These are phyloP conservation scores for Pseudocercospora fuligena DNA, from an alignment of 2,329 filamentous ascomycete species.

Conservation along the genomic window DNA sequence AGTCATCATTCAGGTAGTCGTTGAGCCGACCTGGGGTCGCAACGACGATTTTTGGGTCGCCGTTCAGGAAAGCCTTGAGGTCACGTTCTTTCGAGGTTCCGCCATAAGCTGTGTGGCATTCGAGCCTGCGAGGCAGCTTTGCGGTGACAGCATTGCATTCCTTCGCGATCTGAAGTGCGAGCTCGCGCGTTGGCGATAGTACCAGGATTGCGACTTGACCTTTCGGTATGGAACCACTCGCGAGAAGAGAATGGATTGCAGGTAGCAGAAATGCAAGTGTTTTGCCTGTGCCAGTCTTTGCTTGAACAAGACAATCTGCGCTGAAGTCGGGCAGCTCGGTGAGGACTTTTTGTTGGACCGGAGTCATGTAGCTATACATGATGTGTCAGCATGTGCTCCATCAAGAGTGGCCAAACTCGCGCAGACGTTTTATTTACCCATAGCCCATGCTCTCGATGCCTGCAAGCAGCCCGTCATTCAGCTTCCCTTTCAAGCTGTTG, in stretches of 20 bases:
- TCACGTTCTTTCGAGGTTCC: slow-evolving; percentile 81
- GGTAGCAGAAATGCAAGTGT: slow-evolving; percentile 91
- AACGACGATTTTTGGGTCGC: slow-evolving; percentile 85
- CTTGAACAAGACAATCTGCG: slow-evolving; percentile 63
- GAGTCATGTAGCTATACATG: slow-evolving; percentile 51
- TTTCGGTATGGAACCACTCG: slow-evolving; percentile 64
- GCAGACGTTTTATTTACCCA: slow-evolving; percentile 28
- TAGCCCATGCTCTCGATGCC: slow-evolving; percentile 30
- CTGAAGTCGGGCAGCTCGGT: slow-evolving; percentile 55
- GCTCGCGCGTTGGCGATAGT: slow-evolving; percentile 75
- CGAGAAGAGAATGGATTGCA: slow-evolving; percentile 81
- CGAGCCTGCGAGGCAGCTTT: slow-evolving; percentile 81
- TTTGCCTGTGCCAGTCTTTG: slow-evolving; percentile 91
- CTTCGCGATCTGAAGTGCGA: slow-evolving; percentile 65
- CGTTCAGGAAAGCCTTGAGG: slow-evolving; percentile 66
- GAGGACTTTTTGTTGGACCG: slow-evolving; percentile 60
- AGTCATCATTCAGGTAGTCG: slow-evolving; percentile 76
- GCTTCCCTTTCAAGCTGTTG: slow-evolving; percentile 32
- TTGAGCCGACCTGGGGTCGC: slow-evolving; percentile 85
- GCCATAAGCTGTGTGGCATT: slow-evolving; percentile 69
- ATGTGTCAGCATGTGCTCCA: slow-evolving; percentile 44
- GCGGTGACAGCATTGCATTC: slow-evolving; percentile 87
- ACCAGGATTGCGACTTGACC: slow-evolving; percentile 88
- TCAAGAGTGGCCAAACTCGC: slow-evolving; percentile 12
- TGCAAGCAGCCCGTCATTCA: slow-evolving; percentile 31